Base-by-base conservation (phyloP, 2,329 filamentous ascomycete species). In the Trichoderma cornu-damae region DNA sequence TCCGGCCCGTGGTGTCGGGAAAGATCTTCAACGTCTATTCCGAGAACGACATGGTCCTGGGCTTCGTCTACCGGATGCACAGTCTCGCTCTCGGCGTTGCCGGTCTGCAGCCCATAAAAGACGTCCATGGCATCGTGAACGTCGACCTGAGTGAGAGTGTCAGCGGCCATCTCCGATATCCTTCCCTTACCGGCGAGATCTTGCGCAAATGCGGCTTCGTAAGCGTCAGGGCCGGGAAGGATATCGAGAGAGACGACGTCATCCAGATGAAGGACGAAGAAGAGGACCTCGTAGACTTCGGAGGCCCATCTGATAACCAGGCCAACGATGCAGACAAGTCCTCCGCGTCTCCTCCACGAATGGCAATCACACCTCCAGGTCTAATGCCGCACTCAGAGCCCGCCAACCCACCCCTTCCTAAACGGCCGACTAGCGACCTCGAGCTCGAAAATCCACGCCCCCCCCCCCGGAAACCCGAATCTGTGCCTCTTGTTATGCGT, bases 1-100 rank as follows among this genome's bases (percentile, higher is more conserved):
- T 96, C 63, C 83, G 90, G 28, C 84, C 82, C 43, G 89, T 93
- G 0, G 90, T 96, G 0, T 83, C 86, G 1, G 91, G 92, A 2
- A 82, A 88, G 58, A 79, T 96, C 6, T 87, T 96, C 64, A 96
- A 96, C 64, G 90, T 93, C 7, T 96, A 87, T 72, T 93, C 89
- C 1, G 84, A 87, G 52, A 92, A 94, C 60, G 92, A 96, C 71
- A 89, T 90, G 66, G 85, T 96, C 30, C 83, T 96, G 1, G 91
- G 85, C 1, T 93, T 96, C 68, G 76, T 96, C 16, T 96, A 96
- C 70, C 85, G 92, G 43, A 87, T 90, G 2, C 90, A 88, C 38
- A 91, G 86, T 59, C 81, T 96, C 26, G 87, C 94, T 62, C 80
- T 89, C 38, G 92, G 92, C 3, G 83, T 96, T 40, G 91, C 91